Evolutionary conservation across 1,284 basidiomycete species (phyloP), one percentile per base, ranked within the genome.

Genomic region (Cryptococcus wingfieldii): DNA sequence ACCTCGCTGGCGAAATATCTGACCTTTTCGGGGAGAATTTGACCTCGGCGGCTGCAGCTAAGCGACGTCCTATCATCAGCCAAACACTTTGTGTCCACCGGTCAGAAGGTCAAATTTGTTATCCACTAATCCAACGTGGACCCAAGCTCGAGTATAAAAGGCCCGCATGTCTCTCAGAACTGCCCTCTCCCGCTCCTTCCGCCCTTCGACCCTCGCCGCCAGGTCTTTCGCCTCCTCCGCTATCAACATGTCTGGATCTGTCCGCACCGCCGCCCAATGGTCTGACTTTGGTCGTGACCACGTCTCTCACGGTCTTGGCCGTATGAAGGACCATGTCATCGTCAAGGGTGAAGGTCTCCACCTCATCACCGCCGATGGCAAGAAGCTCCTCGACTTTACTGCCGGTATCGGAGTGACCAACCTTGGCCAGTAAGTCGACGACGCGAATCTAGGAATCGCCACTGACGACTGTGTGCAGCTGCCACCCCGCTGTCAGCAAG

Each of bases 401-500:
- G 84, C 83, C 67, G 91, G 91, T 25, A 94, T 93, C 66, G 68
- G 68, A 54, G 68, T 70, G 25, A 67, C 65, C 62, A 70, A 70
- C 59, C 62, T 70, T 14, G 68, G 68, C 55, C 68, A 70, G 68
- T 69, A 55, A 63, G 67, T 64, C 13, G 27, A 14, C 2, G n/a
- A 42, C 19, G 14, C 46, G 28, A 10, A 25, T 38, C 6, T 10
- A 31, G 45, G 14, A 6, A 42, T 18, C 19, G 38, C 16, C 43
- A 13, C 18, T 46, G 19, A 37, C 25, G n/a, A 14, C 4, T 42
- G 16, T 37, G 10, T 14, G 16, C 56, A 67, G 65, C 72, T 91
- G 87, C 67, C 89, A 95, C 74, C 90, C 90, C 0, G 85, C 83
- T 69, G 84, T 95, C 62, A 90, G 88, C 75, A 82, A 84, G 62